These are phyloP conservation scores for Kokia cookei DNA, from an alignment of 441 rosid species.

Conservation along the genomic window DNA sequence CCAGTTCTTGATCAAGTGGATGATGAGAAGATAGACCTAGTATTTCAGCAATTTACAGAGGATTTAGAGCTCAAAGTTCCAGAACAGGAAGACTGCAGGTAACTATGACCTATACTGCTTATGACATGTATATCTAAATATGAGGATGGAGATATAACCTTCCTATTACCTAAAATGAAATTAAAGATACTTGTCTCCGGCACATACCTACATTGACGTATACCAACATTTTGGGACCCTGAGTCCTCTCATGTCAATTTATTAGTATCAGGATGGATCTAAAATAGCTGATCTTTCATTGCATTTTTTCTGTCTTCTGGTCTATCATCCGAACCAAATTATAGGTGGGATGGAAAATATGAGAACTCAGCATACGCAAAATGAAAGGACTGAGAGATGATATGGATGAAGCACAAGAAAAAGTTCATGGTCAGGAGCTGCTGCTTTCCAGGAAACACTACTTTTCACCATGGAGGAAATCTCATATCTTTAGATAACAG, in stretches of 20 bases:
- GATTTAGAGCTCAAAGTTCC: constrained; percentile 72
- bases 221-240: background rate
- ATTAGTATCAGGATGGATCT: background rate
- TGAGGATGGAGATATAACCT: background rate
- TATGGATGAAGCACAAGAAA: constrained; percentile 4
- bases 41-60: constrained; percentile 55
- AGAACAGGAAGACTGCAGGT: constrained; percentile 63
- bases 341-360: constrained; percentile 85
- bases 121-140: background rate
- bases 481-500: background rate
- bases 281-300: background rate
- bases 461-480: background rate
- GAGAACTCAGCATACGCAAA: constrained; percentile 47
- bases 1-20: constrained; percentile 45
- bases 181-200: background rate
- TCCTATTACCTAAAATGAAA: background rate
- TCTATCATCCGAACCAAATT: background rate
- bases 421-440: background rate
- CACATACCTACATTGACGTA: background rate
- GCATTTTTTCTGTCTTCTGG: background rate
- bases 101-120: background rate
- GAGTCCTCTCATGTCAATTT: background rate
- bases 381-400: background rate
- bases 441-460: background rate
- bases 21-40: constrained; percentile 44